Base-by-base conservation (phyloP, 2,329 filamentous ascomycete genomes). In the Botrytis sinoallii region DNA sequence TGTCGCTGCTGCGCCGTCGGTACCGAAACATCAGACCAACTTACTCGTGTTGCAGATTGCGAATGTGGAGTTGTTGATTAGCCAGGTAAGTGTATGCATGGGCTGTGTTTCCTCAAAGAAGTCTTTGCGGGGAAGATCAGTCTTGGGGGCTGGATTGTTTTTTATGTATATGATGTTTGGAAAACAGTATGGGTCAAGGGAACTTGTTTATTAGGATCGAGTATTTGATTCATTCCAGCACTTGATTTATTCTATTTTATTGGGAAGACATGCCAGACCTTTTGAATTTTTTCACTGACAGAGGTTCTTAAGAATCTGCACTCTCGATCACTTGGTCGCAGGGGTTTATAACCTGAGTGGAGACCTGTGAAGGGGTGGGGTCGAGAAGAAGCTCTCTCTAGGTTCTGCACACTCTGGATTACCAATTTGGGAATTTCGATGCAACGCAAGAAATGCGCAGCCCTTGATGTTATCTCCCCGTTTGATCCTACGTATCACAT, bases 201-300 rank as follows among this genome's bases (percentile, higher is more conserved):
- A 63, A 18, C 60, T 2, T 63, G 1, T 16, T n/a, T n/a, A 42
- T 63, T 1, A 22, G 20, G 6, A 25, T 35, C 25, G 32, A 60
- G 4, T 35, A 38, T 38, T 60, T 35, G 32, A 38, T 22, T 16
- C 2, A 22, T 7, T 38, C 10, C 10, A 55, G 48, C 48, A 55
- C 0, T 8, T 25, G 2, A 3, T 14, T 3, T 14, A 61, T 16
- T 25, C 6, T 2, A 2, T 25, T 1, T 61, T 1, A 1, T 52
- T 14, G 59, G 8, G 9, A 38, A 4, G 25, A 25, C 25, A 25
- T 35, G 0, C 3, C 35, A 38, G 7, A 38, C 2, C 59, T 16
- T 40, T 8, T 25, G 12, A 16, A 0, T 7, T 20, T 61, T 25
- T 40, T 38, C 14, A n/a, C 12, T 14, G 20, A 3, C 5, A 55